Conservation (phyloP, 176 grass and related monocot species). For the Lolium perenne region DNA sequence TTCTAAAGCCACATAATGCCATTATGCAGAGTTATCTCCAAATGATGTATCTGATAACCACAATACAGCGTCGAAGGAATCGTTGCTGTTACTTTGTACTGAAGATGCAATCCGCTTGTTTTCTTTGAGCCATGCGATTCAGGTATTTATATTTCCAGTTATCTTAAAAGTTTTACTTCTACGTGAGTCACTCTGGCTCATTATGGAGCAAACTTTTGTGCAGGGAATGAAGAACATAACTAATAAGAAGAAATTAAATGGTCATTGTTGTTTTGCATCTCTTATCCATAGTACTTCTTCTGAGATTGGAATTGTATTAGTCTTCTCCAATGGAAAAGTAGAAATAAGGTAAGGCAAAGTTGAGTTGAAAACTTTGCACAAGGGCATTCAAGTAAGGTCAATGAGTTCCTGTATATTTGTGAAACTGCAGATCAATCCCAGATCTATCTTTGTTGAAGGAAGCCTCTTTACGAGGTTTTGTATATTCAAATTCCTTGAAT, state of each 20-base stretch:
- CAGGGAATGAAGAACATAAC: constrained; percentile 89
- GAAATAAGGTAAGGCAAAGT: constrained; percentile 73
- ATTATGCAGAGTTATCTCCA: constrained; percentile 47
- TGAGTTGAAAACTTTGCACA: constrained; percentile 19
- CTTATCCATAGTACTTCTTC: constrained; percentile 65
- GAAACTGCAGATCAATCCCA: constrained; percentile 81
- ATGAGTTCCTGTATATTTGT: constrained; percentile 27
- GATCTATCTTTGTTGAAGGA: constrained; percentile 90
- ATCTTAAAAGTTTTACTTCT: background rate
- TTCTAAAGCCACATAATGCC: constrained; percentile 35
- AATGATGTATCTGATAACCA: constrained; percentile 47
- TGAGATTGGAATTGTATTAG: constrained; percentile 73
- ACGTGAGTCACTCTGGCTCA: background rate
- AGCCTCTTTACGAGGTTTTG: constrained; percentile 66
- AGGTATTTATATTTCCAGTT: constrained; percentile 66
- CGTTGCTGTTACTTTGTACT: constrained; percentile 78
- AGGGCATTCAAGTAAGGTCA: constrained; percentile 3
- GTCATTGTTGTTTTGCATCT: constrained; percentile 74
- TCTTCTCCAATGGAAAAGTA: constrained; percentile 77
- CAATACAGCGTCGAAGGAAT: constrained; percentile 55
- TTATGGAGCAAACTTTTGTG: constrained; percentile 28
- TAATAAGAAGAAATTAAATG: constrained; percentile 73
- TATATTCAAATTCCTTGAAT: constrained; percentile 56
- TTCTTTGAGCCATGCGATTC: constrained; percentile 73
- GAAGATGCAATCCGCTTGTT: constrained; percentile 88